Conservation (phyloP, 2,329 filamentous ascomycete species). For the Penicillium sp. region DNA sequence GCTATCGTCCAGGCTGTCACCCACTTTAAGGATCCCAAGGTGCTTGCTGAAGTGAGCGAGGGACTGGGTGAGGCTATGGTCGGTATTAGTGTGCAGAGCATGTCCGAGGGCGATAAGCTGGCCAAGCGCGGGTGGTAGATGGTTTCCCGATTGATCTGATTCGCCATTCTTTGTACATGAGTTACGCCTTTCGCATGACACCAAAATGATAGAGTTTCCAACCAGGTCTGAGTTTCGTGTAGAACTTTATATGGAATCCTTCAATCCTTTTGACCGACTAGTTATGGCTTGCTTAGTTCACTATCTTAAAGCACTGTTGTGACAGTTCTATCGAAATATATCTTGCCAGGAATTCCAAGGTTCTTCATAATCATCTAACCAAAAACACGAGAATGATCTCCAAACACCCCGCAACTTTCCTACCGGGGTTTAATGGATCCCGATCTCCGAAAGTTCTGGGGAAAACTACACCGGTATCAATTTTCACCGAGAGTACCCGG, state of each 20-base stretch:
- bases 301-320: too few relatives aligned
- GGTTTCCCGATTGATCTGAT: constrained; percentile 4
- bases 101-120: constrained; percentile 75
- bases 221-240: neutral
- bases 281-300: too few relatives aligned
- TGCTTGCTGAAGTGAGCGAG: constrained; percentile 79
- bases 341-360: too few relatives aligned
- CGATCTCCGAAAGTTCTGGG: constrained; percentile 3
- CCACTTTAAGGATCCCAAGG: constrained; percentile 77
- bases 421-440: neutral
- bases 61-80: constrained; percentile 98
- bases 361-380: too few relatives aligned
- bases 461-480: neutral
- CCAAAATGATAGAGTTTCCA: constrained; percentile 5
- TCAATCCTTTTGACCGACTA: too few relatives aligned
- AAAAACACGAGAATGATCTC: too few relatives aligned
- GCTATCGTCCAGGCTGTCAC: constrained; percentile 94
- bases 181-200: constrained; percentile 15
- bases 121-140: constrained; percentile 75
- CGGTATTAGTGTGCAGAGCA: constrained; percentile 76
- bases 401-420: too few relatives aligned
- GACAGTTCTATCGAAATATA: too few relatives aligned
- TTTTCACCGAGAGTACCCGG: constrained; percentile 4
- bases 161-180: constrained; percentile 17
- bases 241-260: too few relatives aligned